These are phyloP conservation scores for Xylariaceae sp. DNA, from an alignment of 2,329 filamentous ascomycete genomes.

Conservation along the genomic window DNA sequence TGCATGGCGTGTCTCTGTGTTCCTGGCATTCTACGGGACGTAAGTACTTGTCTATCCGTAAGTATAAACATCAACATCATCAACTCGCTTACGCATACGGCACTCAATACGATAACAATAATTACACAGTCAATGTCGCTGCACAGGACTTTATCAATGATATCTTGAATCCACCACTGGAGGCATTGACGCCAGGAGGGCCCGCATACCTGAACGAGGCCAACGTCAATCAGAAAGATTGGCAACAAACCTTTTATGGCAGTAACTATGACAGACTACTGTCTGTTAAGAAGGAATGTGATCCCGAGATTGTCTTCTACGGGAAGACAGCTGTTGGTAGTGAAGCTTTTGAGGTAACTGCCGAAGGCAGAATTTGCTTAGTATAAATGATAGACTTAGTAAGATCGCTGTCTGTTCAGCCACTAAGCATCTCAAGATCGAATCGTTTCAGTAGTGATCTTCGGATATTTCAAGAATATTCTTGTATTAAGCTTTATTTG, in stretches of 20 bases:
- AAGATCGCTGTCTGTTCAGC: no score
- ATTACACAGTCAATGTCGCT: constrained; percentile 11
- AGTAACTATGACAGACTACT: constrained; percentile 32
- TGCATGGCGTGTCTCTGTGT: constrained; percentile 31
- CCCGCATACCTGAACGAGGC: constrained; percentile 39
- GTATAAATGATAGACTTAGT: no score
- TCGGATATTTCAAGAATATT: no score
- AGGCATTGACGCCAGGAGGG: constrained; percentile 19
- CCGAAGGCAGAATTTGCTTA: constrained; percentile 37
- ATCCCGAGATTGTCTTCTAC: constrained; percentile 38
- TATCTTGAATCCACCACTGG: constrained; percentile 23
- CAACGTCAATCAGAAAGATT: constrained; percentile 31
- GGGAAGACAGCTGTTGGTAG: constrained; percentile 41
- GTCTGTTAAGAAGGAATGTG: constrained; percentile 41
- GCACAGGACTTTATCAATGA: constrained; percentile 27
- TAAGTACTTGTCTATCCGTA: constrained; percentile 10
- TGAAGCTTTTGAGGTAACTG: constrained; percentile 38
- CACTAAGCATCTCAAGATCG: no score
- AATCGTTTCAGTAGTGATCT: no score
- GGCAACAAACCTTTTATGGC: constrained; percentile 35
- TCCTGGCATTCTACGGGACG: constrained; percentile 27
- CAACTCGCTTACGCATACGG: neutral
- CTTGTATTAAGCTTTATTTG: no score
- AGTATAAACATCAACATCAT: neutral
- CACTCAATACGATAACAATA: constrained; percentile 10